Percentiles rank a stretch among this genome's conserved stretches.
These are phyloP conservation scores for Russula dissimulans DNA, from an alignment of 768 basidiomycete genomes.

Conservation along the genomic window DNA sequence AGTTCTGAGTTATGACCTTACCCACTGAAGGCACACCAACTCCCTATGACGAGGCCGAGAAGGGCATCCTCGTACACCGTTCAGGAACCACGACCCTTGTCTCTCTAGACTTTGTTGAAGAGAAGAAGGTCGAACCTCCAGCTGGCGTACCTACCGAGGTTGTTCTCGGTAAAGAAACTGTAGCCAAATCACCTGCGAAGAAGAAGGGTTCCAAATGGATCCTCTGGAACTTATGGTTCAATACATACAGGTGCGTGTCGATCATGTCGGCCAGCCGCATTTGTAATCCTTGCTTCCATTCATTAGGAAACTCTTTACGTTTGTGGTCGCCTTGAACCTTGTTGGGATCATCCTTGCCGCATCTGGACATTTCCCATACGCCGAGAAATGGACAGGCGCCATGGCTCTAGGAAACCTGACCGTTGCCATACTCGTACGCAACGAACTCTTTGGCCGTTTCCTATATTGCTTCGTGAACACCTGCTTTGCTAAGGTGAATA, in stretches of 20 bases:
- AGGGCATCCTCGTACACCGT: conserved; percentile 22
- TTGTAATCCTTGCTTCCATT: neutral
- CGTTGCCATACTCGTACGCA: conserved; percentile 65
- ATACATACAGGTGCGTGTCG: conserved; percentile 55
- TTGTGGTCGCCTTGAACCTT: conserved; percentile 39
- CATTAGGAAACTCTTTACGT: conserved; percentile 4
- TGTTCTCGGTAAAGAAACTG: conserved; percentile 24
- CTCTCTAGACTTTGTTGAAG: neutral
- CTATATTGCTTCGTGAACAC: conserved; percentile 66
- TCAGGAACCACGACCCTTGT: conserved; percentile 5
- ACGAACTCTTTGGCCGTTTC: conserved; percentile 71
- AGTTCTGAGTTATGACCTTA: conserved; percentile 19
- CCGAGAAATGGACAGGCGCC: conserved; percentile 56
- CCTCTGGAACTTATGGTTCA: conserved; percentile 63
- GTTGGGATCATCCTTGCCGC: conserved; percentile 52
- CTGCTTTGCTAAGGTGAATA: conserved; percentile 58
- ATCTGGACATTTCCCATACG: conserved; percentile 61
- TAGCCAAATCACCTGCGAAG: conserved; percentile 32
- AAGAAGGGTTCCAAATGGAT: conserved; percentile 53
- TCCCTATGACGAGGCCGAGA: conserved; percentile 25
- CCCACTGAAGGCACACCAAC: neutral
- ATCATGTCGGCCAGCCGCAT: neutral
- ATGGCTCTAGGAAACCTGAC: conserved; percentile 68
- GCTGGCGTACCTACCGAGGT: conserved; percentile 27
- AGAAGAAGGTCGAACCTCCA: conserved; percentile 1